These are phyloP conservation scores for Russula sp. DNA, from an alignment of 768 basidiomycete species.

Conservation along the genomic window DNA sequence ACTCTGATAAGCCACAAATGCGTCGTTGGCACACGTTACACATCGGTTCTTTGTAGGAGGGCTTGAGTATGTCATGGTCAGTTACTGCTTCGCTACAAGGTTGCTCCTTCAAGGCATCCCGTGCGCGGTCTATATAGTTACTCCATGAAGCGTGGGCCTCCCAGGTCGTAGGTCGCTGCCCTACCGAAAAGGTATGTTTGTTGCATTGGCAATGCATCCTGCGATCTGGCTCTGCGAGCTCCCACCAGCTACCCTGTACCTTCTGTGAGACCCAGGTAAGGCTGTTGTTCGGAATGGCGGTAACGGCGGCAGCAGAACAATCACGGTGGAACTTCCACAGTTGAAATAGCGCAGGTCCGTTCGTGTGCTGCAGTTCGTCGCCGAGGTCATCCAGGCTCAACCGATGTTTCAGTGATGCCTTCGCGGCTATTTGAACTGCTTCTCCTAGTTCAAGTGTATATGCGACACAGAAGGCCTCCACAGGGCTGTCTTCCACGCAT, in stretches of 20 bases:
- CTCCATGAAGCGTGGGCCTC: background rate
- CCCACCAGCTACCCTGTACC: background rate
- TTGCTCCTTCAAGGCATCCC: background rate
- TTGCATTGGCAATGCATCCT: background rate
- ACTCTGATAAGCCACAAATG: background rate
- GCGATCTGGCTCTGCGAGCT: background rate
- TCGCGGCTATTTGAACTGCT: background rate
- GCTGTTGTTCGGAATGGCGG: background rate
- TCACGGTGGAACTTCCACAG: slow-evolving; percentile 5
- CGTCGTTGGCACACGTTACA: background rate
- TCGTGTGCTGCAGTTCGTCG: background rate
- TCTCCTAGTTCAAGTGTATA: background rate
- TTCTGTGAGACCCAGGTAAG: background rate
- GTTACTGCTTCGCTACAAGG: background rate
- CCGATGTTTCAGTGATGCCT: background rate
- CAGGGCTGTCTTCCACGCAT: background rate
- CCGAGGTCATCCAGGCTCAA: background rate
- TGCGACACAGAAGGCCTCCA: background rate
- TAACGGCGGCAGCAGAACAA: background rate
- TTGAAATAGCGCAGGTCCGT: background rate
- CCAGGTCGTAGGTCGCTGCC: background rate
- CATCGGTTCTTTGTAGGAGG: background rate
- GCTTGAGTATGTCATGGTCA: background rate
- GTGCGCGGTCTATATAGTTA: background rate
- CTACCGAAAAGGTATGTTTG: background rate